Percentiles rank a stretch among this genome's conserved stretches.
These are phyloP conservation scores for Rostrohypoxylon terebratum DNA, from an alignment of 495 filamentous ascomycete species.

Conservation along the genomic window DNA sequence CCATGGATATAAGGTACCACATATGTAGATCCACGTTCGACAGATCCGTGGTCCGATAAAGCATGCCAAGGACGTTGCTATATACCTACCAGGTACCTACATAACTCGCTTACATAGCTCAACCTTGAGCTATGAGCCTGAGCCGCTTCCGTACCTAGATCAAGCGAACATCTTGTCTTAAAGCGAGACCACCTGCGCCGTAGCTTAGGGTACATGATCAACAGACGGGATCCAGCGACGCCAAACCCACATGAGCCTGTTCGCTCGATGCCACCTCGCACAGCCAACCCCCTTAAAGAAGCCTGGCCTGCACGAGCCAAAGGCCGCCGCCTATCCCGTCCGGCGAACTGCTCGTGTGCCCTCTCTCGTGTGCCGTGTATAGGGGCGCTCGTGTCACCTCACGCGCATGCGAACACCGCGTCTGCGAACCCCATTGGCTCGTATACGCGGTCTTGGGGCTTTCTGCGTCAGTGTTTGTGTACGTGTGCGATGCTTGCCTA, in stretches of 20 bases:
- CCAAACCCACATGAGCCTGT: constrained; percentile 9
- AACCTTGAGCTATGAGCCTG: neutral
- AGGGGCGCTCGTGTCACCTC: constrained; percentile 14
- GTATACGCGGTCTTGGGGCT: constrained; percentile 25
- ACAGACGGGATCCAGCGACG: neutral
- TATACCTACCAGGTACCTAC: neutral
- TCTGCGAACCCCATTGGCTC: constrained; percentile 16
- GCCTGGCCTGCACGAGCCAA: neutral
- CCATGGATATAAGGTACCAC: neutral
- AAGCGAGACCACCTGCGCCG: constrained; percentile 8
- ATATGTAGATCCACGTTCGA: constrained; percentile 12
- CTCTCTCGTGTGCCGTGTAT: neutral
- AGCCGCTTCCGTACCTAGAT: neutral
- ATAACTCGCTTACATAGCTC: constrained; percentile 6
- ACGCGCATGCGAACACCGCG: constrained; percentile 14
- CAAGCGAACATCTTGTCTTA: neutral
- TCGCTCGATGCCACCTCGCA: neutral
- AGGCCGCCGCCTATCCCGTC: neutral
- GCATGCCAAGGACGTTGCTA: neutral
- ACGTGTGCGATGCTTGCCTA: neutral
- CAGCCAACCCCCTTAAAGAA: neutral
- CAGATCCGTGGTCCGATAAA: constrained; percentile 13
- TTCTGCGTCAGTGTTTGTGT: constrained; percentile 11
- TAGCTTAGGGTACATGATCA: constrained; percentile 13
- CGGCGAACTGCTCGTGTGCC: neutral